Conservation (phyloP, 495 filamentous ascomycete genomes). For the Penicillium coprophilum region DNA sequence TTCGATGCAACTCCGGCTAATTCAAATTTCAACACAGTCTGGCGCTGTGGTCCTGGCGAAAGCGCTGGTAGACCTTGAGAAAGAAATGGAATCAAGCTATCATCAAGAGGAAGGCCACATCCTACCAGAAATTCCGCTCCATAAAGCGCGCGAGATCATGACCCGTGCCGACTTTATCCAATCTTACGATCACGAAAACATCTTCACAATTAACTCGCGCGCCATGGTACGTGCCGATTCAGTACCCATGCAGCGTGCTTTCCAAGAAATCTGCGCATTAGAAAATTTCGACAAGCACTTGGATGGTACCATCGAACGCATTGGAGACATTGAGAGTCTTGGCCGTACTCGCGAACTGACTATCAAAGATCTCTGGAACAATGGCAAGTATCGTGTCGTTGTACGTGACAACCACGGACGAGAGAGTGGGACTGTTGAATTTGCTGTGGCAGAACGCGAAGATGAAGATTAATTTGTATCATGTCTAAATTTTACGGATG, state of each 20-base stretch:
- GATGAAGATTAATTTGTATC: conserved; percentile 25
- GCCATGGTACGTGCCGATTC: conserved; percentile 90
- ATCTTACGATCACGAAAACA: conserved; percentile 85
- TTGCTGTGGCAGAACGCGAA: conserved; percentile 40
- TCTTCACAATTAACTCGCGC: conserved; percentile 89
- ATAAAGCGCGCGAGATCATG: conserved; percentile 88
- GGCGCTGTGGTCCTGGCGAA: conserved; percentile 93
- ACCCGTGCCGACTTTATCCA: conserved; percentile 94
- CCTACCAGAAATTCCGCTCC: conserved; percentile 77
- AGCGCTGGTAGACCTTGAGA: conserved; percentile 77
- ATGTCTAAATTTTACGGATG: neutral
- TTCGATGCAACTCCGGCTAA: neutral
- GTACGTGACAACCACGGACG: conserved; percentile 53
- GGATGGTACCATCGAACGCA: conserved; percentile 77
- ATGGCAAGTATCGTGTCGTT: conserved; percentile 75
- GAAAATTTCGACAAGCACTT: conserved; percentile 79
- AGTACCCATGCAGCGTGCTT: conserved; percentile 94
- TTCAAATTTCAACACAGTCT: conserved; percentile 47
- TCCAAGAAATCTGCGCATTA: conserved; percentile 71
- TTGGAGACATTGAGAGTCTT: conserved; percentile 86
- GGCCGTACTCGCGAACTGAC: conserved; percentile 89
- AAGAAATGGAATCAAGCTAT: conserved; percentile 63
- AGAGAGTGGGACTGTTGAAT: conserved; percentile 44
- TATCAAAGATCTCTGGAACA: conserved; percentile 76
- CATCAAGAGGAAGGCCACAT: conserved; percentile 67